Base-by-base conservation (phyloP, 768 basidiomycete genomes). In the Boletus edulis region DNA sequence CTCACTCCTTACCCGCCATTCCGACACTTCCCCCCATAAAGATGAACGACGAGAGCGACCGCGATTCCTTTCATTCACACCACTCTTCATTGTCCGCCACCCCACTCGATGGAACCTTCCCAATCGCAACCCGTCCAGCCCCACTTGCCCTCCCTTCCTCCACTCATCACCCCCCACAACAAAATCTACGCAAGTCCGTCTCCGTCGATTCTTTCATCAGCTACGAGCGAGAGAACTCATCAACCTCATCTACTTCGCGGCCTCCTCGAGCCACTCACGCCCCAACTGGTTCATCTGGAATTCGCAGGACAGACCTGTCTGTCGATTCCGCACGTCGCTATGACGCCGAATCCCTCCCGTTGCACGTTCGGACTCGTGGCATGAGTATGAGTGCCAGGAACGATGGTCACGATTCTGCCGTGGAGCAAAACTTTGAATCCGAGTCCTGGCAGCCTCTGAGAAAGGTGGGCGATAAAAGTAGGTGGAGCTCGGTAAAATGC, bases 151-250 rank as follows among this genome's bases (percentile, higher is more conserved):
- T 37, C 35, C 22, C 49, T 22, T 24, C 66, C 46, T 56, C 69
- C 38, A 48, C 68, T 47, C 67, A 65, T 62, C 60, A 54, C 18
- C 54, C 59, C 38, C 49, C 63, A 35, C 67, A 68, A 51, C 63
- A 62, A 52, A 67, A 65, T 55, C 79, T 91, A 51, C 80, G 87
- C 62, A 90, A 90, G 73, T 86, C 88, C 29, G 71, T 87, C 56
- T 91, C 89, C 20, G 87, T 85, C 56, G 89, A 91, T 69, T 91
- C 89, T 11, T 86, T 91, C 68, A 78, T 81, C 46, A 74, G 73
- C 35, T 75, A 75, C 64, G 70, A 72, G 60, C 74, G 73, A 59
- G 74, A 77, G 41, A 67, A 67, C 46, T 55, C 69, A 29, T 59
- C 70, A 10, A 55, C 67, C 51, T 18, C 65, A 15, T 61, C 70